Evolutionary conservation across 1,284 basidiomycete genomes (phyloP).

Genomic region (Cyathus olla): DNA sequence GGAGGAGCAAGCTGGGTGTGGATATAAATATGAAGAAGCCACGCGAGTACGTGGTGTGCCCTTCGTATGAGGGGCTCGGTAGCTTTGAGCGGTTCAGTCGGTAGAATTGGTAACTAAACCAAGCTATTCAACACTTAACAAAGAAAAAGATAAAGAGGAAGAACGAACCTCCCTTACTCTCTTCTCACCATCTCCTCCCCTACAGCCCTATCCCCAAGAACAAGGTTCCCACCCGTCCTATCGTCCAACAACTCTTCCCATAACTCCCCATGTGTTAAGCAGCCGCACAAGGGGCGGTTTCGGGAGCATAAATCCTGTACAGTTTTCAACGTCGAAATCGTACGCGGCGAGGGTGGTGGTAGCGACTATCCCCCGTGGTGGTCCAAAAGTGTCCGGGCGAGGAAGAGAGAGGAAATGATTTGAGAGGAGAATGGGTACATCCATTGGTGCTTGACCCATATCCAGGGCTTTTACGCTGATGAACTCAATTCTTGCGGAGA

Average conservation of each 20-base stretch:
- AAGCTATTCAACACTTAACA: constrained; percentile 27
- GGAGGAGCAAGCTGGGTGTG: constrained; percentile 76
- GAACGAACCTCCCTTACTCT: constrained; percentile 74
- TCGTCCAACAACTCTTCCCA: constrained; percentile 78
- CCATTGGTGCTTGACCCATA: no score
- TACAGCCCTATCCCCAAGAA: constrained; percentile 63
- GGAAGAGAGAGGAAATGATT: constrained; percentile 78
- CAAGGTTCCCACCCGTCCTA: no score
- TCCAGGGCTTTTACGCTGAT: constrained; percentile 89
- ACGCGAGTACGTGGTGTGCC: constrained; percentile 89
- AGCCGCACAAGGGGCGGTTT: constrained; percentile 77
- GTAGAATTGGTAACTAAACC: constrained; percentile 62
- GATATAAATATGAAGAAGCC: no score
- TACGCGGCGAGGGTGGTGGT: constrained; percentile 86
- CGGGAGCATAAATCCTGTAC: constrained; percentile 94
- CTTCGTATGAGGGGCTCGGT: constrained; percentile 82
- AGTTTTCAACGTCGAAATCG: constrained; percentile 93
- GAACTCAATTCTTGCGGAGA: constrained; percentile 92
- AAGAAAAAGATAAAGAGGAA: not conserved
- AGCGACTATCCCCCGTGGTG: constrained; percentile 64
- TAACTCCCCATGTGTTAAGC: constrained; percentile 64
- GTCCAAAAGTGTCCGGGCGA: constrained; percentile 59
- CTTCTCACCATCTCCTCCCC: constrained; percentile 57
- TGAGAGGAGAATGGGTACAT: no score
- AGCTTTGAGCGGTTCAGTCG: constrained; percentile 57